Percentiles rank a stretch among this genome's conserved stretches.
Evolutionary conservation across 495 filamentous ascomycete species (phyloP).

Genomic region (Aspergillus avenaceus): DNA sequence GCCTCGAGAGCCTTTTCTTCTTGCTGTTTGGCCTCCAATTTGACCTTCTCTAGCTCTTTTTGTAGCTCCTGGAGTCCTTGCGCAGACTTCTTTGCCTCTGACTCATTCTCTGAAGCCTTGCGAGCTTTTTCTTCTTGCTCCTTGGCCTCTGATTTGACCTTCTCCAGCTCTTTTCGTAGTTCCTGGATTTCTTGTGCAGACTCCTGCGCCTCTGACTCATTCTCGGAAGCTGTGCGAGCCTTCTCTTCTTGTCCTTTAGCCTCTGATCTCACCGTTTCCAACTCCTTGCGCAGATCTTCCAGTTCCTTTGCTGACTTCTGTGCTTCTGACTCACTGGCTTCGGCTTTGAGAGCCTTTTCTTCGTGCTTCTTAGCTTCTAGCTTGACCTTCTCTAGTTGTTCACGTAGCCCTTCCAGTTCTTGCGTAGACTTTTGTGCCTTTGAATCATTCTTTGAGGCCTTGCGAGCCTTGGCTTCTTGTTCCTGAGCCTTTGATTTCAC

Average conservation of each 20-base stretch:
- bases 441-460: conserved; percentile 47
- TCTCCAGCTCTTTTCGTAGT: conserved; percentile 23
- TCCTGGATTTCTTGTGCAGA: too few relatives aligned
- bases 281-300: not conserved
- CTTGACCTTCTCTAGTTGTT: conserved; percentile 21
- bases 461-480: conserved; percentile 16
- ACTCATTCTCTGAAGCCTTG: conserved; percentile 48
- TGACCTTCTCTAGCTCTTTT: conserved; percentile 21
- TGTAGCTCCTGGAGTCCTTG: too few relatives aligned
- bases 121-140: conserved; percentile 24
- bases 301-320: too few relatives aligned
- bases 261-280: conserved; percentile 23
- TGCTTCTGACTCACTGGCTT: conserved; percentile 50
- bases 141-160: conserved; percentile 9
- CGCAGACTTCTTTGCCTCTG: too few relatives aligned
- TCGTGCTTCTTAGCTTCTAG: conserved; percentile 22
- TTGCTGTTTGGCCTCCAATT: conserved; percentile 21
- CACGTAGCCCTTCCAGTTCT: not conserved
- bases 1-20: conserved; percentile 35
- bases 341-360: conserved; percentile 23
- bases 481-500: too few relatives aligned
- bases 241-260: conserved; percentile 29
- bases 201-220: too few relatives aligned
- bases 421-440: too few relatives aligned
- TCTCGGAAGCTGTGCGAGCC: conserved; percentile 36